Percentiles rank a stretch among this genome's conserved stretches.
Conservation (phyloP, 345 rosid species). For the Abelmoschus esculentus region DNA sequence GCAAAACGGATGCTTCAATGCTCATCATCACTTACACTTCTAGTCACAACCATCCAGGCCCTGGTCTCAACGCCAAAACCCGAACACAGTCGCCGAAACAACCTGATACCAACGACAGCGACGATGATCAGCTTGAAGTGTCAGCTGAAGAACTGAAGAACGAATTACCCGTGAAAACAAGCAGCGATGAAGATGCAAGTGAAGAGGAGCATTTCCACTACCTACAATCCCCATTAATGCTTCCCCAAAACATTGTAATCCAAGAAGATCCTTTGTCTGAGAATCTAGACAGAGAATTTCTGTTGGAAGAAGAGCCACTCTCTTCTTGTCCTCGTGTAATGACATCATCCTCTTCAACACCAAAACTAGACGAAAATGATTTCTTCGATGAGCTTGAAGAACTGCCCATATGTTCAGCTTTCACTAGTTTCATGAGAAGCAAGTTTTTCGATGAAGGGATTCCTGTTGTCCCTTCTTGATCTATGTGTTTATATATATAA, state of each 20-base stretch:
- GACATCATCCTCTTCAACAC: conserved; percentile 21
- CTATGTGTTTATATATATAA: conserved; percentile 12
- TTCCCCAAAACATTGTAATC: conserved; percentile 29
- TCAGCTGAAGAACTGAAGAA: conserved; percentile 7
- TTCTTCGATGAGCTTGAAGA: conserved; percentile 79
- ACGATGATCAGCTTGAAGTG: not conserved
- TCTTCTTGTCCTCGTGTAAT: conserved; percentile 18
- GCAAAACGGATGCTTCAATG: conserved; percentile 59
- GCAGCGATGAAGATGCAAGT: conserved; percentile 21
- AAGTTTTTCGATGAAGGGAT: conserved; percentile 52
- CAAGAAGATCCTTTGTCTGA: conserved; percentile 31
- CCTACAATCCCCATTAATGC: conserved; percentile 26
- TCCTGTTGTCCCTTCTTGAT: conserved; percentile 53
- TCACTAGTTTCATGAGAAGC: conserved; percentile 38
- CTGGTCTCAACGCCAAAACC: conserved; percentile 25
- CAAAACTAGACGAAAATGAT: conserved; percentile 44
- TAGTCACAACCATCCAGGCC: conserved; percentile 56
- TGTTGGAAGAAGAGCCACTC: conserved; percentile 45
- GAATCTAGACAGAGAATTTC: conserved; percentile 22
- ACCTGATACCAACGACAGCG: conserved; percentile 1
- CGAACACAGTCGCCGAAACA: conserved; percentile 24
- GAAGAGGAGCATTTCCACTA: conserved; percentile 35
- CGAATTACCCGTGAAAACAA: conserved; percentile 10
- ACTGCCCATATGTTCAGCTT: conserved; percentile 39
- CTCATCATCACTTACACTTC: conserved; percentile 59